Conservation (phyloP, 169 alveolate species). For the Plasmodium ovale region DNA sequence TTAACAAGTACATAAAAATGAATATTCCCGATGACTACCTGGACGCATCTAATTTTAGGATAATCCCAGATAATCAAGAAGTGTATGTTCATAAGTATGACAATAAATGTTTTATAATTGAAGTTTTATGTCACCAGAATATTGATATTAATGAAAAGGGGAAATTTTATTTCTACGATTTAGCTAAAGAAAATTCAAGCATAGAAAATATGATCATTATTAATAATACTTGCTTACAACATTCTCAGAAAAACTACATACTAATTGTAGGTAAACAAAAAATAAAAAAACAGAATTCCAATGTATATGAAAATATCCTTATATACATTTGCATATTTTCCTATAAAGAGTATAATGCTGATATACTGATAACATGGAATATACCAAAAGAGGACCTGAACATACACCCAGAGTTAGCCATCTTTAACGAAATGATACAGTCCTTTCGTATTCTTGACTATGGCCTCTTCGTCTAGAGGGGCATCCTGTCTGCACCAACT, state of each 20-base stretch:
- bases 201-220: constrained; percentile 44
- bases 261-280: constrained; percentile 66
- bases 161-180: constrained; percentile 65
- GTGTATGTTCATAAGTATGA: constrained; percentile 63
- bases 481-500: no score
- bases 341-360: constrained; percentile 57
- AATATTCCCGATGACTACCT: constrained; percentile 36
- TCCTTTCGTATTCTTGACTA: constrained; percentile 45
- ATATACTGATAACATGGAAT: constrained; percentile 71
- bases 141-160: constrained; percentile 48
- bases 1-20: constrained; percentile 47
- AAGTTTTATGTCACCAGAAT: constrained; percentile 31
- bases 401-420: constrained; percentile 32
- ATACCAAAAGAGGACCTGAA: constrained; percentile 34
- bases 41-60: constrained; percentile 34
- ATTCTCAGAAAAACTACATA: constrained; percentile 30
- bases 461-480: constrained; percentile 25
- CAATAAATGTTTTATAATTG: constrained; percentile 49
- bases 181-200: constrained; percentile 56
- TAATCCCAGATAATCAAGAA: constrained; percentile 75
- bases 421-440: constrained; percentile 48
- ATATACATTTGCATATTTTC: constrained; percentile 44
- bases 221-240: constrained; percentile 19
- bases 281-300: constrained; percentile 26
- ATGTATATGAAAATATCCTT: constrained; percentile 13